Base-by-base conservation (phyloP, 176 grass and related monocot genomes). In the Rhynchospora breviuscula region DNA sequence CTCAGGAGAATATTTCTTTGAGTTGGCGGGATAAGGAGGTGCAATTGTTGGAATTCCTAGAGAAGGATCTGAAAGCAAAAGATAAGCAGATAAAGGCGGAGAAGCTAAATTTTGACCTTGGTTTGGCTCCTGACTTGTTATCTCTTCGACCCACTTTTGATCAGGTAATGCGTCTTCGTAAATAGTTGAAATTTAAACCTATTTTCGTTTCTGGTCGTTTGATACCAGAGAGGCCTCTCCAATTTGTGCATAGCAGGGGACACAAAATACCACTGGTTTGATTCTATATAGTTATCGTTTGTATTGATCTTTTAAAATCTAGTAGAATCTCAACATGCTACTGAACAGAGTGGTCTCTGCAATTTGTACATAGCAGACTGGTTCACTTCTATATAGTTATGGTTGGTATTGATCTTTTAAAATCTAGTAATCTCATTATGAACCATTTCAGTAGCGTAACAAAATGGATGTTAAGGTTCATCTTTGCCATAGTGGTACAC, bases 71-170 rank as follows among this genome's bases (percentile, higher is more conserved):
- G 80, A 67, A 66, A 26, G 62, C 44, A 10, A 67, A 65, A 82
- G 63, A 82, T 21, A 51, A 82, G 48, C 44, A 67, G 67, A 64
- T 49, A 4, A 65, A 82, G 62, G 80, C 18, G 40, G 60, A 63
- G 22, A 82, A 49, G 22, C 54, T 66, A 82, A 82, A 48, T 11
- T 56, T 82, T 82, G 56, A 62, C 61, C 31, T 29, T 31, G 21
- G 25, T 53, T 29, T 77, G 25, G 61, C 59, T 56, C 59, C 80
- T 26, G 80, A 82, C 47, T 45, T 82, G 45, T 47, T 81, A 5
- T 82, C 80, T 65, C 62, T 82, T 17, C 44, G 9, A 53, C 80
- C 19, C 14, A 82, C 29, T 67, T 66, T 54, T 48, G 80, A 82
- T 65, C 80, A 82, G 80, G 80, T 82, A 67, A 67, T 3, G 12